Base-by-base conservation (phyloP, 495 filamentous ascomycete species). In the Neurospora sp. region DNA sequence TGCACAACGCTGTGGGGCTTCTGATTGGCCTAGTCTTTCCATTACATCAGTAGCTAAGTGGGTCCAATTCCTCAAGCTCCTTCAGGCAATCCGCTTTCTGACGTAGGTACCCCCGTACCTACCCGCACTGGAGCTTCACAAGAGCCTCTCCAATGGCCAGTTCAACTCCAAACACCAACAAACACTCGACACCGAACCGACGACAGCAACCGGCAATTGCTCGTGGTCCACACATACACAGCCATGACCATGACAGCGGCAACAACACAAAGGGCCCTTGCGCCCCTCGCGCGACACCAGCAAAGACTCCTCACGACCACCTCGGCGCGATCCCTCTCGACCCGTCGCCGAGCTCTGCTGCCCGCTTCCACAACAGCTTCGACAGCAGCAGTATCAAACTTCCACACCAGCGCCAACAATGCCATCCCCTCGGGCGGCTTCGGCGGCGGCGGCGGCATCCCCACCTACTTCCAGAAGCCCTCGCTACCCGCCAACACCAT, bases 401-500 rank as follows among this genome's bases (percentile, higher is more conserved):
- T 85, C 73, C 79, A 83, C 74, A 79, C 70, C 42, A 81, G 76
- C 27, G 35, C 68, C 0, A 71, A 40, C 20, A 71, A 78, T 74
- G 76, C 73, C 42, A 59, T 71, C 9, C 74, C 76, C 10, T 40
- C 69, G 18, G 40, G 72, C 70, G 53, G 81, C 71, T 69, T 78
- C 40, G 76, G 79, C 16, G 74, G 73, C 75, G 75, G 79, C 27
- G 75, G 74, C 73, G 61, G 81, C n/a, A 85, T 85, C 71, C 82
- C 84, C 10, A 84, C 85, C 27, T 89, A 89, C 78, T 89, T 89
- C 81, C 85, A 88, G 71, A 83, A 84, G 70, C 82, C 85, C 40
- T 85, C 85, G 18, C 85, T 97, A 37, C 96, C 96, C 31, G 91
- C 94, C 71, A 99, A 98, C 83, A 98, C 96, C 35, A 86, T 99